A percentile compares a stretch with the other conserved stretches of the same genome.
phyloP scores from a whole-genome alignment of 2,329 filamentous ascomycete species.

The Botrytis porri region DNA sequence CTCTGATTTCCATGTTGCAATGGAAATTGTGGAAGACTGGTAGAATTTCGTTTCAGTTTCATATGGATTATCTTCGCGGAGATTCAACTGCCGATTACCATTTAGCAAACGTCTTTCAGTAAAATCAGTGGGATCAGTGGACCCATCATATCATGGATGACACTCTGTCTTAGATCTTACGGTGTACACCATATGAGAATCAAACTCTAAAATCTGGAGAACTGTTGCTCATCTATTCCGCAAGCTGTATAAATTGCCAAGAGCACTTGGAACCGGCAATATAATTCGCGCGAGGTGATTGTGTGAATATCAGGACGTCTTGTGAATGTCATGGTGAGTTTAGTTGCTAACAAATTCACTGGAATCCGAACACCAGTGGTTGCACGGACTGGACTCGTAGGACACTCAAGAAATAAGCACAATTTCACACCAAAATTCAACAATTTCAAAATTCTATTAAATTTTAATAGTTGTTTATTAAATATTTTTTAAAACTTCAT shows the following conservation, averaged over 20 bases:
- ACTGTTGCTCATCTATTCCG: not conserved
- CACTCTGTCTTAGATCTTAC: not conserved
- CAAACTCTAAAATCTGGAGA: not conserved
- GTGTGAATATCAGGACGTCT: not conserved
- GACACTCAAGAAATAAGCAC: too few relatives aligned
- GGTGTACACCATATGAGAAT: not conserved
- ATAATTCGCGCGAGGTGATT: not conserved
- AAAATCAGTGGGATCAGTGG: not conserved
- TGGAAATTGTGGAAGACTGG: not conserved
- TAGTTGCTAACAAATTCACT: not conserved
- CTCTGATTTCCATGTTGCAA: not conserved
- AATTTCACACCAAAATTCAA: too few relatives aligned
- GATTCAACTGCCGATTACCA: not conserved
- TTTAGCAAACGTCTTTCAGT: not conserved
- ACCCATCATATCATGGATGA: not conserved
- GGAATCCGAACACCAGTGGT: too few relatives aligned
- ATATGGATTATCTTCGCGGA: not conserved
- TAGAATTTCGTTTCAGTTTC: not conserved
- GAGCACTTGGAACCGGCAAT: not conserved
- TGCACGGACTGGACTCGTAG: too few relatives aligned
- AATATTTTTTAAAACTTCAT: too few relatives aligned
- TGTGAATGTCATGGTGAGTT: not conserved
- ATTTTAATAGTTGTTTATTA: too few relatives aligned
- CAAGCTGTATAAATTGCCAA: not conserved
- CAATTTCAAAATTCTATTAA: too few relatives aligned